Base-by-base conservation (phyloP, 73 alveolate genomes). In the Uronychia setigera region DNA sequence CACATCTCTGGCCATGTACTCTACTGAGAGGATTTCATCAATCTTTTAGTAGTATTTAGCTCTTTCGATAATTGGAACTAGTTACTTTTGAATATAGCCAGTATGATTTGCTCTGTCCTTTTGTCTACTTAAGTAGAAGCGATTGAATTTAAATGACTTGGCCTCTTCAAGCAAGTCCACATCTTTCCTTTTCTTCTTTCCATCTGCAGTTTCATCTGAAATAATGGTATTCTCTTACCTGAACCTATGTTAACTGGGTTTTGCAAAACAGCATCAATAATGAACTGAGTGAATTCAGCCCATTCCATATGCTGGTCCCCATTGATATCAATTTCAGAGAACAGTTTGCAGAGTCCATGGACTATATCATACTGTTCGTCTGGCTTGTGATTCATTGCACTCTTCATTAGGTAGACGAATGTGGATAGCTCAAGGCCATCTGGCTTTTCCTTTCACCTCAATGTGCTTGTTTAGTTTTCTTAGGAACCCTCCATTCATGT, bases 301-400 rank as follows among this genome's bases (percentile, higher is more conserved):
- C 99, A 97, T 85, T 97, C 99, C 99, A 97, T 96, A 82, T 94
- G 98, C 78, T 92, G 92, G 82, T 97, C 99, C 59, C 99, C 99
- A 87, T 93, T 96, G 26, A 97, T 95, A 87, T 97, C 99, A 31
- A 95, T 96, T 88, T 97, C 99, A 77, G 91, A 85, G 88, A 97
- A 97, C 59, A 97, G 87, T 87, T 97, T 93, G 87, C 93, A 96
- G 28, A 97, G 89, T 28, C 99, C 99, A 90, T 94, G 96, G 28
- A 97, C 99, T 85, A 97, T 88, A 85, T 97, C 98, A 76, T 94
- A 92, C 83, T 95, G 95, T 74, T 97, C 99, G 74, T 93, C 96
- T 1, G 88, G 91, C 13, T 93, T 84, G 67, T 90, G 94, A 1
- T 76, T 33, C 75, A 93, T 86, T 26, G 96, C 97, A 19, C 93